phyloP scores from a whole-genome alignment of 306 rosid species.

The Gastrolobium bilobum region DNA sequence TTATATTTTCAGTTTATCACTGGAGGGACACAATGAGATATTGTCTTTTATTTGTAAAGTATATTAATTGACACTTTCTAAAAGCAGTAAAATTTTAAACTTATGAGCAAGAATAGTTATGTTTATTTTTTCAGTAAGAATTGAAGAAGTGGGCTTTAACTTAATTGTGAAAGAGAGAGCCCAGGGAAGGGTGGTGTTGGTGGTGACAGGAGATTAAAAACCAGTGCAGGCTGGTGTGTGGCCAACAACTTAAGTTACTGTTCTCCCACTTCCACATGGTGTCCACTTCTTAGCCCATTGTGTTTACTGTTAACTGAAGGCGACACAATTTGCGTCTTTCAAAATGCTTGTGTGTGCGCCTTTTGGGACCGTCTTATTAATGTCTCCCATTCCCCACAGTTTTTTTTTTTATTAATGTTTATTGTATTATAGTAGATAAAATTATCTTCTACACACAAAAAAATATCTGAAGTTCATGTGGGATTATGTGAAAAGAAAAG shows the following conservation, averaged over 20 bases:
- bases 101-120: not conserved
- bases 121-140: not conserved
- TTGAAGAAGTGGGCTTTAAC: conserved; percentile 49
- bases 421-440: too few relatives aligned
- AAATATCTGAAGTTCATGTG: too few relatives aligned
- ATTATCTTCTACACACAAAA: too few relatives aligned
- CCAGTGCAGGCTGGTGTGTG: conserved; percentile 37
- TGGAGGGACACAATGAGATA: not conserved
- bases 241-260: conserved; percentile 47
- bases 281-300: conserved; percentile 64
- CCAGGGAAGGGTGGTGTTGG: conserved; percentile 45
- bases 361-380: conserved; percentile 65
- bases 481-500: too few relatives aligned
- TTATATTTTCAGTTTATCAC: not conserved
- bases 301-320: conserved; percentile 55
- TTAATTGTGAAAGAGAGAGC: conserved; percentile 36
- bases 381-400: conserved; percentile 36
- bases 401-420: not conserved
- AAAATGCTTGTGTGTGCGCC: conserved; percentile 36
- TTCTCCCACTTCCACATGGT: conserved; percentile 54
- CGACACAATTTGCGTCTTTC: conserved; percentile 51
- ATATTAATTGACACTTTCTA: not conserved
- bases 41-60: not conserved
- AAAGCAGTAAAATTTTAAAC: conserved; percentile 29
- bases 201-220: conserved; percentile 38